Base-by-base conservation (phyloP, 495 filamentous ascomycete species). In the Penicilliopsis zonata region DNA sequence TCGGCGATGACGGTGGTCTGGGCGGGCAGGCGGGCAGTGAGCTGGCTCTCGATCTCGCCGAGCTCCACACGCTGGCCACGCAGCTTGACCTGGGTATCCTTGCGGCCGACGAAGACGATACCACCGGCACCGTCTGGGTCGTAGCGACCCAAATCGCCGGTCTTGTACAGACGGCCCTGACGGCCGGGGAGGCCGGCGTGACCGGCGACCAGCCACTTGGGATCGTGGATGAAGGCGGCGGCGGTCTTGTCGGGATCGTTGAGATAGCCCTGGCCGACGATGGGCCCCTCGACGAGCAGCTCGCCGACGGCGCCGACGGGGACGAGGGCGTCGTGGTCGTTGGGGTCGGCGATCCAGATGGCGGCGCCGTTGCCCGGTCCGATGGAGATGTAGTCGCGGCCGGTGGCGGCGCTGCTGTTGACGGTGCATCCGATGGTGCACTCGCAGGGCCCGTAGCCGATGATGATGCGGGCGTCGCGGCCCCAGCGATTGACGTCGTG, bases 51-150 rank as follows among this genome's bases (percentile, higher is more conserved):
- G 17, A 74, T 57, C 32, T 72, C 70, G 2, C 49, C 58, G 3
- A 70, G 46, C 36, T 74, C 70, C 15, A 74, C 53, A 5, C 69
- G 49, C 37, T 72, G 68, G 4, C 70, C 70, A 4, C 54, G 52
- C 0, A 75, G 33, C 46, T 73, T 75, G 10, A 68, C 58, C 39
- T 70, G 65, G 9, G 57, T 50, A 31, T 75, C 70, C 23, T 61
- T 59, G 4, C 70, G 50, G 2, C 66, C 68, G 1, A 72, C 43
- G 37, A 66, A 69, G 14, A 43, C 36, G 14, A 72, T 43, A 6
- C 45, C 43, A 1, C 68, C 65, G 22, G 46, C 43, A 1, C 68
- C 65, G 22, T 72, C 61, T 0, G 44, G 15, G 18, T 59, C 54
- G 23, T 71, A 70, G 7, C 44, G 44, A 0, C 65, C 65, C 2